These are phyloP conservation scores for Candida pini DNA, from an alignment of 805 yeast species.

Conservation along the genomic window DNA sequence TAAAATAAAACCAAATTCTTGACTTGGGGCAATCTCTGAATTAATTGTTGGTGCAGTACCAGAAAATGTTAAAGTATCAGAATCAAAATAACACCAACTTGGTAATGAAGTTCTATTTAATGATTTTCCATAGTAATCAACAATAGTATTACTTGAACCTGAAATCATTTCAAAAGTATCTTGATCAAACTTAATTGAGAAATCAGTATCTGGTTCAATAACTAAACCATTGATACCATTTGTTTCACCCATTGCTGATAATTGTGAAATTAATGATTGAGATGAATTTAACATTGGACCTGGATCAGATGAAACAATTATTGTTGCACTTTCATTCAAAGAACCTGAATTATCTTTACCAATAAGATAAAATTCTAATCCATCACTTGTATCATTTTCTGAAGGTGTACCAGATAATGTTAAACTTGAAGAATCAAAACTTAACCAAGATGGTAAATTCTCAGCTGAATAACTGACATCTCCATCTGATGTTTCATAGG, in stretches of 20 bases:
- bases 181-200: constrained; percentile 58
- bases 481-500: constrained; percentile 48
- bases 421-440: constrained; percentile 56
- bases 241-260: constrained; percentile 63
- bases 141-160: constrained; percentile 42
- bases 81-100: constrained; percentile 76
- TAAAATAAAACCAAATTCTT: constrained; percentile 59
- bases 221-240: constrained; percentile 75
- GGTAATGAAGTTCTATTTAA: constrained; percentile 84
- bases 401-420: constrained; percentile 67
- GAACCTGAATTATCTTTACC: constrained; percentile 63
- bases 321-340: constrained; percentile 43
- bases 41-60: constrained; percentile 89
- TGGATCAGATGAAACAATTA: constrained; percentile 54
- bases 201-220: constrained; percentile 60
- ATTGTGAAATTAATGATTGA: constrained; percentile 42
- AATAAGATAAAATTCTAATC: constrained; percentile 44
- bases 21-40: constrained; percentile 84
- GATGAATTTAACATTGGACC: constrained; percentile 45
- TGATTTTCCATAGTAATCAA: constrained; percentile 77
- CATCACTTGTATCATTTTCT: constrained; percentile 36
- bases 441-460: constrained; percentile 72
- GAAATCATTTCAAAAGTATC: constrained; percentile 48
- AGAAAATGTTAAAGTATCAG: constrained; percentile 55
- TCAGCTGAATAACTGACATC: constrained; percentile 51